Evolutionary conservation across 768 basidiomycete genomes (phyloP), one percentile per base, ranked within the genome.

Genomic region (Cystobasidium onofrii): DNA sequence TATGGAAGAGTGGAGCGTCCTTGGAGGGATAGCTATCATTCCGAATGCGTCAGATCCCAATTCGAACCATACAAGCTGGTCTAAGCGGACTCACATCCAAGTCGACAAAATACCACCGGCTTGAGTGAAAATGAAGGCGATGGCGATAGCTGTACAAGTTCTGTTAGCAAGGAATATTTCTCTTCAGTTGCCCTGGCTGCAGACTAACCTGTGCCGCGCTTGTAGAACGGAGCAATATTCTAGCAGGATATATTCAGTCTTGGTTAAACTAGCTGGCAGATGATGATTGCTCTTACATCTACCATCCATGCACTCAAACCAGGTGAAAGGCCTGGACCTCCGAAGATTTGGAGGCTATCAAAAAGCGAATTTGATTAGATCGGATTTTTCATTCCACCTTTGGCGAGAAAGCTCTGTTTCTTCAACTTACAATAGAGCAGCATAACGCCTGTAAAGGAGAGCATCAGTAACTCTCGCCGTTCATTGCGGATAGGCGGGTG

Each of bases 171-270:
- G 39, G n/a, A n/a, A n/a, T n/a, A n/a, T n/a, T n/a, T n/a, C n/a
- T n/a, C n/a, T n/a, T n/a, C n/a, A n/a, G n/a, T n/a, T n/a, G n/a
- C n/a, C n/a, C n/a, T n/a, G n/a, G n/a, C n/a, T 9, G 4, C 15
- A 13, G 36, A 43, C 63, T 41, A 1, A 64, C 63, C 79, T 4
- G 80, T 80, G 7, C 77, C 78, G 20, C 80, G 77, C 29, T 78
- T 77, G 75, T 80, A 80, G 75, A 77, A 80, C 3, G 80, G 80
- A 33, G 80, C 79, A 12, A 80, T 75, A 66, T 81, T 81, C 65
- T 81, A 80, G 9, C 6, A n/a, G n/a, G 10, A 20, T 20, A 20
- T n/a, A 7, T 10, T n/a, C n/a, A n/a, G n/a, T n/a, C n/a, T n/a
- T n/a, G n/a, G n/a, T n/a, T n/a, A n/a, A n/a, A n/a, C n/a, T n/a